phyloP scores from a whole-genome alignment of 352 stramenopile species.

The Phytophthora melonis region DNA sequence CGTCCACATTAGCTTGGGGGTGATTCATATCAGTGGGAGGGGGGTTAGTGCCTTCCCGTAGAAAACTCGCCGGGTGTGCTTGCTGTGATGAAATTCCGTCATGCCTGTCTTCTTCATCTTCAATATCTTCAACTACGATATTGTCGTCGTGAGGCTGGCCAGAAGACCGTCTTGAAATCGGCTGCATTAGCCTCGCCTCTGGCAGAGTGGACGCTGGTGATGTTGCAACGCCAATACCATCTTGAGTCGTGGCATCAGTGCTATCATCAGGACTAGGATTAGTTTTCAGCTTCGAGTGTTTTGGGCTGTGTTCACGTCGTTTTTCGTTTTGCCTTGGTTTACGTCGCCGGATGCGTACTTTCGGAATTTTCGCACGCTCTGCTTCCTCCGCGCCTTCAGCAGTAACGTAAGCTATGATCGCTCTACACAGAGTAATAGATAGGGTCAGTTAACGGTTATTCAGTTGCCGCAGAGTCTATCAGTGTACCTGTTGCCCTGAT shows the following conservation, averaged over 20 bases:
- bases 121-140: constrained; percentile 41
- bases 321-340: constrained; percentile 39
- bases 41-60: neutral
- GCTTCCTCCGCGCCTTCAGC: constrained; percentile 31
- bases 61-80: neutral
- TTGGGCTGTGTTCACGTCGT: constrained; percentile 15
- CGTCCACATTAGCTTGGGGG: neutral
- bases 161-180: neutral
- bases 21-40: neutral
- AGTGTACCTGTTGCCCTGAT: constrained; percentile 38
- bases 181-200: neutral
- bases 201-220: neutral
- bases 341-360: constrained; percentile 37
- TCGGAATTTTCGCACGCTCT: constrained; percentile 24
- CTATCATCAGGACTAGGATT: neutral
- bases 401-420: constrained; percentile 45
- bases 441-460: neutral
- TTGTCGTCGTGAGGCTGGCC: constrained; percentile 7
- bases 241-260: neutral
- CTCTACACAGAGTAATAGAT: constrained; percentile 13
- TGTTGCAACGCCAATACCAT: neutral
- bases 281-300: constrained; percentile 3
- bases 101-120: constrained; percentile 13
- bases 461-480: neutral
- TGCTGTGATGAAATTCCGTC: neutral